These are phyloP conservation scores for Sporothrix schenckii DNA, from an alignment of 2,329 filamentous ascomycete species.

Conservation along the genomic window DNA sequence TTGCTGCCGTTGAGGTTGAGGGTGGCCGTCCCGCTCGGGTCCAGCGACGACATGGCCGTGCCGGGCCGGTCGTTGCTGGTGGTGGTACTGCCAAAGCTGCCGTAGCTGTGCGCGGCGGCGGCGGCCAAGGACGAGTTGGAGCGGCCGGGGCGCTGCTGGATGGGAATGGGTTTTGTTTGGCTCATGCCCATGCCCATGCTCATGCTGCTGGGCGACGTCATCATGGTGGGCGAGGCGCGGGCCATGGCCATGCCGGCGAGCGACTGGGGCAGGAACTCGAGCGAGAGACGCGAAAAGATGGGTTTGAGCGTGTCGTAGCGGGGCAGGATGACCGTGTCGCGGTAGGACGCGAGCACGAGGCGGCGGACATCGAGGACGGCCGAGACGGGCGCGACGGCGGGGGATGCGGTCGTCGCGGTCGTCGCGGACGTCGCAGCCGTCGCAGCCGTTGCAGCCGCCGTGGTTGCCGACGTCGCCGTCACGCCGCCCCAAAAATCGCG, in stretches of 20 bases:
- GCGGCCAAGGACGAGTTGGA: conserved; percentile 35
- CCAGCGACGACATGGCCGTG: conserved; percentile 74
- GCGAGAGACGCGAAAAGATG: conserved; percentile 84
- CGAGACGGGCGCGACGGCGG: conserved; percentile 51
- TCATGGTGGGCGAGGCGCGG: conserved; percentile 10
- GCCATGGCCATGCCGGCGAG: conserved; percentile 52
- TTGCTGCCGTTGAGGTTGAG: conserved; percentile 53
- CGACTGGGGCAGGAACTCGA: conserved; percentile 70
- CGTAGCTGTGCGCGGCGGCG: conserved; percentile 28
- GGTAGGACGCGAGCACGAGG: conserved; percentile 83
- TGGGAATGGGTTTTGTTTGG: conserved; percentile 54
- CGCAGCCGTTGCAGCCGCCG: conserved; percentile 43
- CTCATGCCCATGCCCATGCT: conserved; percentile 40
- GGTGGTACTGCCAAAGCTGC: conserved; percentile 40
- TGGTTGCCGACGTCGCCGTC: conserved; percentile 30
- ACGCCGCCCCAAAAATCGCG: conserved; percentile 88
- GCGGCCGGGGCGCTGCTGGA: conserved; percentile 44
- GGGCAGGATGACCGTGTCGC: conserved; percentile 84
- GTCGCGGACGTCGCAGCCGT: conserved; percentile 41
- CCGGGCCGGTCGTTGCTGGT: conserved; percentile 56
- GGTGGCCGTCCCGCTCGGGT: conserved; percentile 73
- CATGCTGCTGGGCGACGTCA: not conserved
- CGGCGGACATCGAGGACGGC: conserved; percentile 79
- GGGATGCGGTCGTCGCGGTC: not conserved
- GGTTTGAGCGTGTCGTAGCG: conserved; percentile 86